These are phyloP conservation scores for Gyrodon lividus DNA, from an alignment of 768 basidiomycete species.

Conservation along the genomic window DNA sequence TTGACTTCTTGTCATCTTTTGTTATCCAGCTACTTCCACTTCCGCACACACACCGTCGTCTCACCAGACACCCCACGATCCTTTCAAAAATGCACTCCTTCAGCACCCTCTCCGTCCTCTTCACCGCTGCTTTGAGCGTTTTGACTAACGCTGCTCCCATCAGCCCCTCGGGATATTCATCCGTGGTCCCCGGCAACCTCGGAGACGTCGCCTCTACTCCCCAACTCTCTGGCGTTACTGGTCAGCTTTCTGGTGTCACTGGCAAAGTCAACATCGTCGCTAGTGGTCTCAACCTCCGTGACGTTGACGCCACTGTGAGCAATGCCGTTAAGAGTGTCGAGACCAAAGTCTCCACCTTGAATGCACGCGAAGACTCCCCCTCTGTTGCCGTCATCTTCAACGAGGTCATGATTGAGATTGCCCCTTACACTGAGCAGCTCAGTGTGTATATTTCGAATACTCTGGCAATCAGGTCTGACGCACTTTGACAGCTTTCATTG, in stretches of 20 bases:
- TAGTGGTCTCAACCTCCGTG: background rate
- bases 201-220: background rate
- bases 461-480: background rate
- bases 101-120: slow-evolving; percentile 20
- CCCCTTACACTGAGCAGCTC: slow-evolving; percentile 19
- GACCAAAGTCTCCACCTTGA: background rate
- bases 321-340: background rate
- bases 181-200: slow-evolving; percentile 14
- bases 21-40: background rate
- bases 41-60: slow-evolving; percentile 19
- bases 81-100: slow-evolving; percentile 39
- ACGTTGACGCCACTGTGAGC: background rate
- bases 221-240: background rate
- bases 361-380: background rate
- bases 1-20: slow-evolving; percentile 20
- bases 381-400: slow-evolving; percentile 30
- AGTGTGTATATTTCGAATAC: slow-evolving; percentile 21
- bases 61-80: slow-evolving; percentile 28
- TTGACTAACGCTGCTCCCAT: slow-evolving; percentile 26
- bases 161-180: slow-evolving; percentile 13
- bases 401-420: slow-evolving; percentile 13
- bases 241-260: background rate
- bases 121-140: slow-evolving; percentile 30
- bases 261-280: background rate
- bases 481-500: slow-evolving; percentile 21